phyloP scores from a whole-genome alignment of 805 yeast genomes.

The Kazachstania viticola region DNA sequence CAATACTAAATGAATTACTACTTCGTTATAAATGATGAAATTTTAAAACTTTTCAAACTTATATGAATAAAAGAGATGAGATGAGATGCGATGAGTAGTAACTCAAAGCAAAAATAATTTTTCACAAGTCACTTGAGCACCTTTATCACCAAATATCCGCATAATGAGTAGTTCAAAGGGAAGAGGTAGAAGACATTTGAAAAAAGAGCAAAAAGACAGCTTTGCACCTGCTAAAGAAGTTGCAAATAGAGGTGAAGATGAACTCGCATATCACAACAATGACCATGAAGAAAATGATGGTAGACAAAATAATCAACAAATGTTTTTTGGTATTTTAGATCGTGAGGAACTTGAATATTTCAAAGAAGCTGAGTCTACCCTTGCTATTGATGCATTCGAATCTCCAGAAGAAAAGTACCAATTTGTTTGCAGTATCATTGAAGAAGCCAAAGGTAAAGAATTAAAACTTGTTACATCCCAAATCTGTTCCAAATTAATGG shows the following conservation, averaged over 20 bases:
- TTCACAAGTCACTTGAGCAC: too few species aligned
- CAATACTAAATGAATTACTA: too few species aligned
- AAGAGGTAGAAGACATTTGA: conserved; percentile 33
- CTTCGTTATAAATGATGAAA: too few species aligned
- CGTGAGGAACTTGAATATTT: conserved; percentile 80
- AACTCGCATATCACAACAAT: conserved; percentile 3
- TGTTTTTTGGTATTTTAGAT: conserved; percentile 83
- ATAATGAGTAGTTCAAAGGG: conserved; percentile 19
- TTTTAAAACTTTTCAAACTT: too few species aligned
- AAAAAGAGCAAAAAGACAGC: conserved; percentile 18
- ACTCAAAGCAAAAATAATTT: too few species aligned
- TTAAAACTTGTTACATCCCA: conserved; percentile 87
- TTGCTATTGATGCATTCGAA: conserved; percentile 70
- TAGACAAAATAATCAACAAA: conserved; percentile 14
- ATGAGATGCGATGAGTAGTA: too few species aligned
- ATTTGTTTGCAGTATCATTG: conserved; percentile 67
- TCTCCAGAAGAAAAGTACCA: conserved; percentile 58
- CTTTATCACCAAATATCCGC: too few species aligned
- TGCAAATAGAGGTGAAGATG: conserved; percentile 4
- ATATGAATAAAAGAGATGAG: too few species aligned
- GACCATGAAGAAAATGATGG: conserved; percentile 8
- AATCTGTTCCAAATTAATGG: conserved; percentile 87
- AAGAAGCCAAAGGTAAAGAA: conserved; percentile 82
- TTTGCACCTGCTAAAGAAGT: conserved; percentile 11
- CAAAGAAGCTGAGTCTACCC: conserved; percentile 80